Evolutionary conservation across 768 basidiomycete genomes (phyloP), one percentile per base, ranked within the genome.

Genomic region (Tricholoma matsutake): DNA sequence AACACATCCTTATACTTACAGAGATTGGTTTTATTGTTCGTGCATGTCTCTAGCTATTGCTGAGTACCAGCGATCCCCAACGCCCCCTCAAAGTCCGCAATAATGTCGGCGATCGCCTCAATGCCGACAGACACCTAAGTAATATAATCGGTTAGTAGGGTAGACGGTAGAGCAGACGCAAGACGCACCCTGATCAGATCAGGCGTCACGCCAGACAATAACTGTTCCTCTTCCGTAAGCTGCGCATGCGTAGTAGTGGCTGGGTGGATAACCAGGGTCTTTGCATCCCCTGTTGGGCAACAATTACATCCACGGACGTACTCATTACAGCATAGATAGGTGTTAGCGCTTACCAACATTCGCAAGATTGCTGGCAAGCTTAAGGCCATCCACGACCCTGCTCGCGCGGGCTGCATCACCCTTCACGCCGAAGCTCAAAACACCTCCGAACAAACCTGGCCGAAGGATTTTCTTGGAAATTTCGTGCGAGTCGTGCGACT

Each of bases 241-340:
- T 92, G 89, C 39, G 84, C 78, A 67, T 94, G 91, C 0, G 91
- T 93, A 22, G 92, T 92, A 22, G 83, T 82, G 4, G 86, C 88
- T 1, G 91, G 90, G 67, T 90, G 88, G 60, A 92, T 89, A 41
- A 90, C 87, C 16, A 93, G 81, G 6, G 87, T 91, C 75, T 92
- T 91, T n/a, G 87, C 85, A 61, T 89, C 87, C 28, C 86, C 83
- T 80, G 60, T 22, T 9, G 11, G 34, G n/a, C 32, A 54, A 29
- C 25, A 25, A 25, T 5, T 20, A 39, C 22, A n/a, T n/a, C n/a
- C n/a, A n/a, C n/a, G n/a, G 5, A 28, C 6, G 37, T n/a, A n/a
- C n/a, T n/a, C 41, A 16, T 6, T 7, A 20, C 22, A 11, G 6
- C 45, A 54, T 47, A 31, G 37, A 32, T 35, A 9, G 7, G 37